These are phyloP conservation scores for Saccharomycopsis selenospora DNA, from an alignment of 805 yeast species.

Conservation along the genomic window DNA sequence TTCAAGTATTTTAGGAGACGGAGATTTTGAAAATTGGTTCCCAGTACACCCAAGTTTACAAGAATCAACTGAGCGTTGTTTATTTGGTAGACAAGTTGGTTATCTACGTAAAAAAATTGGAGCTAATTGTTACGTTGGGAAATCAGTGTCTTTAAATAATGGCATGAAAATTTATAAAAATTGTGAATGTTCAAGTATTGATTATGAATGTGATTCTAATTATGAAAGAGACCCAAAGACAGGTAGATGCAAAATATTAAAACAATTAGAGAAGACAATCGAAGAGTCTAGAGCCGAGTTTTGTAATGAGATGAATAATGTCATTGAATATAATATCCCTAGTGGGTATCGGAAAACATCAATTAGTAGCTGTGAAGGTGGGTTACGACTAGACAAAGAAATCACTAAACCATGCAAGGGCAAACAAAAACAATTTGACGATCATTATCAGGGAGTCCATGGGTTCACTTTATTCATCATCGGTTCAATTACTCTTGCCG, in stretches of 20 bases:
- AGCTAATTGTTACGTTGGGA: conserved; percentile 58
- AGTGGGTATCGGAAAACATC: conserved; percentile 90
- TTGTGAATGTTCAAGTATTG: conserved; percentile 79
- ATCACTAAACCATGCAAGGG: conserved; percentile 83
- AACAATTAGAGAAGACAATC: conserved; percentile 60
- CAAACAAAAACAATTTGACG: conserved; percentile 52
- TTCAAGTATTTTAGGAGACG: conserved; percentile 30
- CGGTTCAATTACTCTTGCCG: conserved; percentile 40
- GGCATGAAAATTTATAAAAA: conserved; percentile 51
- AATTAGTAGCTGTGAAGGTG: conserved; percentile 76
- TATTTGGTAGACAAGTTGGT: conserved; percentile 61
- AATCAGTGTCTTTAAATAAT: conserved; percentile 37
- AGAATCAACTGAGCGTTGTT: conserved; percentile 34
- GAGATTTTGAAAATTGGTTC: conserved; percentile 58
- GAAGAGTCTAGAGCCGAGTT: conserved; percentile 53
- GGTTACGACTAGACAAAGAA: conserved; percentile 59
- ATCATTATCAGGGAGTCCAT: conserved; percentile 45
- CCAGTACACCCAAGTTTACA: conserved; percentile 49
- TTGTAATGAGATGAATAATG: conserved; percentile 44
- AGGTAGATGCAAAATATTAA: conserved; percentile 50
- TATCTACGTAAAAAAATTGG: conserved; percentile 53
- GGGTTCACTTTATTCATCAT: conserved; percentile 48
- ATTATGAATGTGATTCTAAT: conserved; percentile 92
- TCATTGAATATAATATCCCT: conserved; percentile 73
- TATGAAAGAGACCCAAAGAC: conserved; percentile 52